Evolutionary conservation across 192 early-diverging fungal genomes (phyloP), one percentile per base, ranked within the genome.

Genomic region (Coemansia sp.): DNA sequence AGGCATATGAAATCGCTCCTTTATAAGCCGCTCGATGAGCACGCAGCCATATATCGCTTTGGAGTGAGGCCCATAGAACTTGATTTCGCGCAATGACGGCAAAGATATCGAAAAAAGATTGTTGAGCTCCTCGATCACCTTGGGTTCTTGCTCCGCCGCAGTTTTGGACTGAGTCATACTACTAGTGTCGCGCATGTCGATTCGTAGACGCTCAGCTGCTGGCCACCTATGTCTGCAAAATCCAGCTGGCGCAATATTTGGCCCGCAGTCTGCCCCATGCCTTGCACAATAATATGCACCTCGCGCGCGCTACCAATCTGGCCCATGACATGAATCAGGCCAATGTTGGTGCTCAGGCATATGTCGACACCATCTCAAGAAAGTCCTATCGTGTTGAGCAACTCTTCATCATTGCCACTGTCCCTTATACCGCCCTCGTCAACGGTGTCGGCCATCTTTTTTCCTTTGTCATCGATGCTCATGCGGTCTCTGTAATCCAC

Each of bases 61-160:
- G 44, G 62, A 45, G 45, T 42, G 29, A 14, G 68, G 14, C 10
- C 68, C 67, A 1, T 27, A 21, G n/a, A 63, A 69, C 3, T 29
- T 19, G n/a, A 74, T 61, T 2, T 68, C 36, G 6, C 37, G 66
- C 62, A 74, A 23, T 1, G 62, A 15, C 2, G 73, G 73, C 55
- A 74, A 36, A 23, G 44, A 50, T 0, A 6, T 0, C 1, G 62
- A 46, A 10, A 74, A 62, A 5, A 14, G 3, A 19, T 17, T 17
- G 34, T 68, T 74, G 14, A 68, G 27, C 63, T 21, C 5, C 15
- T 23, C 17, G 3, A 25, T 1, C 8, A 31, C 39, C 5, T 58
- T 12, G 0, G 19, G 44, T 11, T 29, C 31, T 62, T 38, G 37
- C 14, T 44, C 42, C 14, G 12, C 10, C 42, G 4, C 0, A 9